Base-by-base conservation (phyloP, 805 yeast species). In the Candida ovalis region DNA sequence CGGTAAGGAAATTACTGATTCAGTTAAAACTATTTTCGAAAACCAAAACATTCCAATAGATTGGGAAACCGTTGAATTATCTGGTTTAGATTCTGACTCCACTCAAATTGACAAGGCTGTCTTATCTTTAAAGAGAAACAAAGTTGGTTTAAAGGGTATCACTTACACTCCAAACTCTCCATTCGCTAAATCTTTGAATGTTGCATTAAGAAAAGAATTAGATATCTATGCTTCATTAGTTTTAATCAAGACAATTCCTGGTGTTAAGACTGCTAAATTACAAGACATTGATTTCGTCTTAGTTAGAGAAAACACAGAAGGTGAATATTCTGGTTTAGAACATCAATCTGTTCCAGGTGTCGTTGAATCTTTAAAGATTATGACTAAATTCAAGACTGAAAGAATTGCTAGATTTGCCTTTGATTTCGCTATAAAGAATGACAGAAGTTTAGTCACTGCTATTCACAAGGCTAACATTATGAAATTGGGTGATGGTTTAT, bases 401-500 rank as follows among this genome's bases (percentile, higher is more conserved):
- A 85, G 99, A 76, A 88, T 92, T 61, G 97, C 97, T 60, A 86
- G 91, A 74, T 92, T 92, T 64, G 98, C 98, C 37, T 92, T 89
- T 65, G 98, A 92, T 74, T 92, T 87, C 61, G 98, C 98, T 55
- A 76, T 79, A 69, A 88, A 85, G 75, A 88, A 94, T 79, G 81
- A 86, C 78, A 88, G 98, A 77, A 83, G 86, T 71, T 74, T 80
- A 60, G 98, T 92, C 53, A 90, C 97, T 46, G 97, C 97, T 60
- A 94, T 92, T 66, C 99, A 92, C 84, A 92, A 92, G 77, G 99
- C 99, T 59, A 94, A 94, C 81, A 92, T 92, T 67, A 92, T 92
- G 99, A 92, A 92, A 77, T 82, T 90, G 67, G 96, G 96, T 70
- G 99, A 92, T 70, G 99, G 99, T 73, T 80, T 92, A 64, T 92